These are phyloP conservation scores for Erodium maritimum DNA, from an alignment of 345 rosid species.

Conservation along the genomic window DNA sequence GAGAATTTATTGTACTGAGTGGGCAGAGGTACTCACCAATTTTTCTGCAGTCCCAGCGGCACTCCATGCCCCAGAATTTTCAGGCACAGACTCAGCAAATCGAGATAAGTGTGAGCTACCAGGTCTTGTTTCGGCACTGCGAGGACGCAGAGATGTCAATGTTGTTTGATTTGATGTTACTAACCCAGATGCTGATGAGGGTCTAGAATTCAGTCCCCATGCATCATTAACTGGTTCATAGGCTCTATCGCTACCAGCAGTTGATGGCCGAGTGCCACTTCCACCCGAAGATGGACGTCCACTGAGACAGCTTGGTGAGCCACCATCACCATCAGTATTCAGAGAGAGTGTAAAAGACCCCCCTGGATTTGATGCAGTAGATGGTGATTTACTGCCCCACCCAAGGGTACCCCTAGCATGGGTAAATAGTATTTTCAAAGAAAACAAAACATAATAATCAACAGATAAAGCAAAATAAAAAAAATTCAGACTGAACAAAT, in stretches of 20 bases:
- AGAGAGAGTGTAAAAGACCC: conserved; percentile 65
- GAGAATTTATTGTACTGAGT: not conserved
- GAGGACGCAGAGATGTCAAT: conserved; percentile 61
- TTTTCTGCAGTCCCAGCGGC: conserved; percentile 40
- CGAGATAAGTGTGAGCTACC: conserved; percentile 96
- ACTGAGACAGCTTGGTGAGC: conserved; percentile 70
- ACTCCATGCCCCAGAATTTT: conserved; percentile 55
- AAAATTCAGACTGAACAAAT: not conserved
- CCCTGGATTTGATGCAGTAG: conserved; percentile 79
- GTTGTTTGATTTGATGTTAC: conserved; percentile 64
- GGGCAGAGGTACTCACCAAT: conserved; percentile 26
- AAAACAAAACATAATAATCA: not conserved
- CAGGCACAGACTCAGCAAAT: conserved; percentile 71
- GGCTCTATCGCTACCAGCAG: conserved; percentile 76
- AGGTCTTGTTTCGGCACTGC: conserved; percentile 97
- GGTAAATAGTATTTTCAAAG: conserved; percentile 1
- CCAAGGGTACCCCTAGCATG: conserved; percentile 69
- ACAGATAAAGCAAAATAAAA: not conserved
- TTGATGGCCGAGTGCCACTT: conserved; percentile 84
- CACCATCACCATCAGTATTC: conserved; percentile 50
- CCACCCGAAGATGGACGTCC: conserved; percentile 96
- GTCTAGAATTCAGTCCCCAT: conserved; percentile 79
- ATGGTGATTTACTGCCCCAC: conserved; percentile 82
- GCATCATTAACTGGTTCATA: conserved; percentile 47
- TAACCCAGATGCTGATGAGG: conserved; percentile 90